A percentile compares a stretch with the other conserved stretches of the same genome.
Evolutionary conservation across 768 basidiomycete species (phyloP).

Genomic region (Agaricus bisporus): DNA sequence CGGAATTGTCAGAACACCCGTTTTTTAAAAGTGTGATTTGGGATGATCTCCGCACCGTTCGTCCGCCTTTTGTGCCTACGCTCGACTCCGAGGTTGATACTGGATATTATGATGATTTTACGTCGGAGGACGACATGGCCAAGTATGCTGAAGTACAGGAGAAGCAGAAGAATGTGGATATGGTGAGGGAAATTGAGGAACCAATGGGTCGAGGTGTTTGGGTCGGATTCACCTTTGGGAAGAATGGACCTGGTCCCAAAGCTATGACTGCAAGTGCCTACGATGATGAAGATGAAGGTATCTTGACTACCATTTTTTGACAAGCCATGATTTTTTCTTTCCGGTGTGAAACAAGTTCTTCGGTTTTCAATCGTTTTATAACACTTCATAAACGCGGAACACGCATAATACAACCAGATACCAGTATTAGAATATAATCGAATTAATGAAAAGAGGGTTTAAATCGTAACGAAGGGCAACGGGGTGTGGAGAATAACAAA

Average conservation of each 20-base stretch:
- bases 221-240: conserved; percentile 91
- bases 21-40: conserved; percentile 80
- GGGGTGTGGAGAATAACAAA: not conserved
- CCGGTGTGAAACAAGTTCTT: not conserved
- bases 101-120: conserved; percentile 92
- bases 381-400: not conserved
- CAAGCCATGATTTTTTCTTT: not conserved
- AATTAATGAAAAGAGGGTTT: too few relatives aligned
- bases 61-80: conserved; percentile 90
- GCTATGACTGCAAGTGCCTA: conserved; percentile 24
- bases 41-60: conserved; percentile 68
- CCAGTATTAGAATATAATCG: too few relatives aligned
- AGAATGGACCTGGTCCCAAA: conserved; percentile 67
- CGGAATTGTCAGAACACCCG: conserved; percentile 67
- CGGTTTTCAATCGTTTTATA: not conserved
- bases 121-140: conserved; percentile 88
- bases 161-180: conserved; percentile 92
- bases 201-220: conserved; percentile 67
- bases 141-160: conserved; percentile 98
- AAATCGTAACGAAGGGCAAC: not conserved
- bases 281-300: conserved; percentile 40
- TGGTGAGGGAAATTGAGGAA: conserved; percentile 85
- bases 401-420: not conserved
- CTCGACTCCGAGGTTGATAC: conserved; percentile 94
- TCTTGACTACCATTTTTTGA: conserved; percentile 58